Base-by-base conservation (phyloP, 371 early-diverging fungal species). In the Zychaea mexicana region DNA sequence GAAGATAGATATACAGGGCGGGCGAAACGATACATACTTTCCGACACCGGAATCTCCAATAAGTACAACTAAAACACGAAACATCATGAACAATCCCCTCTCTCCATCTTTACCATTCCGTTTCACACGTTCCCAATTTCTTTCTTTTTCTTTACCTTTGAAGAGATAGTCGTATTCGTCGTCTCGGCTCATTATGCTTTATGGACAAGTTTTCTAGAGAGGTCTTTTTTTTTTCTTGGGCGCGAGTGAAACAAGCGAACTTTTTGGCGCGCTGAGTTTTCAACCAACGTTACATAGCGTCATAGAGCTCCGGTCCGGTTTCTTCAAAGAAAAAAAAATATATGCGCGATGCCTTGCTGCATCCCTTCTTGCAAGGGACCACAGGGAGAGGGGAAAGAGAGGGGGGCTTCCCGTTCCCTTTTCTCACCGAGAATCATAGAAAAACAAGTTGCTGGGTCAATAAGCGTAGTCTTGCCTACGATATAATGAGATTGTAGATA, bases 1-100 rank as follows among this genome's bases (percentile, higher is more conserved):
- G 5, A 3, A 12, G n/a, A 42, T 1, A 42, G 42, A 2, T 4
- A 15, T 17, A 42, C 3, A 39, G 8, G 42, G 13, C n/a, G 4
- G n/a, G 1, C 2, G 6, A 42, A 42, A 12, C 5, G 33, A 33
- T 42, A 42, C 42, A 42, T 42, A 42, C 49, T 99, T 99, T 64
- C 99, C 99, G 68, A 99, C 99, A 33, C 99, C 98, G 17, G 99
- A 97, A 79, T 99, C 99, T 52, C 99, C 99, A 83, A 99, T 99
- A 59, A 99, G 87, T 13, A 99, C 99, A 79, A 99, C 98, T 95
- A 66, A 7, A 31, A 57, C 7, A n/a, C n/a, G n/a, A n/a, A n/a
- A n/a, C n/a, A n/a, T n/a, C n/a, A n/a, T n/a, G n/a, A 42, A 42
- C 42, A 1, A 2, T 15, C 36, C 36, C 36, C 15, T 36, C 15